Evolutionary conservation across 495 filamentous ascomycete genomes (phyloP), one percentile per base, ranked within the genome.

Genomic region (Sphaerosporella brunnea): DNA sequence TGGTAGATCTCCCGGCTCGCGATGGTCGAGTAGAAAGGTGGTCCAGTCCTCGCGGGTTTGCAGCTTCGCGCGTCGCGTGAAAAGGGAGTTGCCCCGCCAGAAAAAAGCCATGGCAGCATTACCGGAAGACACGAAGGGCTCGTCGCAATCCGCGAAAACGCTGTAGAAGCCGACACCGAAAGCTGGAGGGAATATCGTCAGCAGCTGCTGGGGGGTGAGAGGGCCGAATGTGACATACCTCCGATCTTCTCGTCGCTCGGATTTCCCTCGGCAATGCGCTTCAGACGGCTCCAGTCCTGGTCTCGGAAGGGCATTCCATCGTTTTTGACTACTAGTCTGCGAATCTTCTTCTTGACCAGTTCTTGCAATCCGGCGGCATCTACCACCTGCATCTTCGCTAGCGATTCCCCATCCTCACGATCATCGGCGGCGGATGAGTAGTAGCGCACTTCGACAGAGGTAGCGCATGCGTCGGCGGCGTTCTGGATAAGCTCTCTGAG

Each of bases 201-300:
- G 18, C 21, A 16, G 10, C 10, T 19, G 2, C 15, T 40, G n/a
- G 21, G 11, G n/a, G 41, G 3, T 13, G 19, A 23, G 41, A 23
- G 23, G 25, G n/a, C n/a, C 28, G n/a, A n/a, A n/a, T 24, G 41
- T n/a, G 25, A 45, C 41, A 26, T 25, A 35, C 26, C 36, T 19
- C 92, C 92, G 55, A 99, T 96, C 67, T 99, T 96, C 2, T 84
- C 93, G 63, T 96, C 92, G 62, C 96, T 88, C 0, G 92, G 92
- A 58, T 99, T 99, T 10, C 92, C 92, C 64, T 96, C 88, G 11
- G 92, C 92, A 52, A 99, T 99, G 46, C 85, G 78, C 68, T 96
- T 96, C 56, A 99, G 60, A 47, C 92, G 73, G 36, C 74, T 73
- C 92, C 92, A 99, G 64, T 99, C 92, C 15, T 81, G 84, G 43